phyloP scores from a whole-genome alignment of 2,329 filamentous ascomycete genomes.

The Calonectria pteridis region DNA sequence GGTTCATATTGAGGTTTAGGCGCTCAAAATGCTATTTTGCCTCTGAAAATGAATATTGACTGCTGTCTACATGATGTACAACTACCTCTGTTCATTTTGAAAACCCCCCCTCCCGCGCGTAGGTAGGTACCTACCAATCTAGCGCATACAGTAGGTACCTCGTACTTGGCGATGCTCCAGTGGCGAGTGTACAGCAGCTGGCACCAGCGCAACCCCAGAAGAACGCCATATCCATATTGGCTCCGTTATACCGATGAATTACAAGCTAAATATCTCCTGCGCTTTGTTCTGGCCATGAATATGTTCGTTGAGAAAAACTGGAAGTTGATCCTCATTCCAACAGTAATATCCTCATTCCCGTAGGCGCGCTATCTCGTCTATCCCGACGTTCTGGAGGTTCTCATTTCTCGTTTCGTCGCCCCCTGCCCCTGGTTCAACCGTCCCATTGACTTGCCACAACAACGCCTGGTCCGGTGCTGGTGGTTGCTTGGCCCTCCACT shows the following conservation, averaged over 20 bases:
- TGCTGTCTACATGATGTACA: too few species aligned
- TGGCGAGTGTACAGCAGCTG: neutral
- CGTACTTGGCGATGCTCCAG: neutral
- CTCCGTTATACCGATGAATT: neutral
- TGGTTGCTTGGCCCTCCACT: constrained; percentile 18
- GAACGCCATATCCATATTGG: neutral
- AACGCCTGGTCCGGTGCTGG: constrained; percentile 9
- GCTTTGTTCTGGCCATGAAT: neutral
- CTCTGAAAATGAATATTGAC: too few species aligned
- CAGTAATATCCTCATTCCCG: neutral
- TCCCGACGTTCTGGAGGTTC: neutral
- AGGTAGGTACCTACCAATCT: neutral
- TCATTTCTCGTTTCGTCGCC: constrained; percentile 13
- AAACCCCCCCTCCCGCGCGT: too few species aligned
- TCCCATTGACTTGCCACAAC: constrained; percentile 20
- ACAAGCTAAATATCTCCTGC: neutral
- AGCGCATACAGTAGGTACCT: neutral
- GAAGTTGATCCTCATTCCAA: neutral
- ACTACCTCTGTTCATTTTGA: too few species aligned
- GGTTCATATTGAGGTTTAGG: too few species aligned
- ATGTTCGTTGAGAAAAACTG: neutral
- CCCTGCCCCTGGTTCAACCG: constrained; percentile 5
- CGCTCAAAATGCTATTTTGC: too few species aligned
- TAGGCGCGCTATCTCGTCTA: neutral
- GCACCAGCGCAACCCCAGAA: neutral